Conservation (phyloP, 1,139 yeast species). For the Trichomonascaceae sp. region DNA sequence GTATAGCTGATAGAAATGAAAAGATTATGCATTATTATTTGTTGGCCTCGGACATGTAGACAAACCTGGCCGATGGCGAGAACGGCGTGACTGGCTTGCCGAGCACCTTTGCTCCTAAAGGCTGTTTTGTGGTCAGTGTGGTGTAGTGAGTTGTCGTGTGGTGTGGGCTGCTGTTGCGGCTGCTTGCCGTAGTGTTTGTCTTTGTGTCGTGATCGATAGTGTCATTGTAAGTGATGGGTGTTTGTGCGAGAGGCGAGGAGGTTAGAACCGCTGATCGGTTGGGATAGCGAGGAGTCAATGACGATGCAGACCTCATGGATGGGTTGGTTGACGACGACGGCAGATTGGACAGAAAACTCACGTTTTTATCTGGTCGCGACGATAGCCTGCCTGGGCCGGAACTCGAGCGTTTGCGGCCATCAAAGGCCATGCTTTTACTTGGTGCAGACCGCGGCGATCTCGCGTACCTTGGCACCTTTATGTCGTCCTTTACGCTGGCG, state of each 20-base stretch:
- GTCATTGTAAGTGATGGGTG: neutral
- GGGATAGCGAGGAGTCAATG: no score
- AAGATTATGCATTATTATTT: neutral
- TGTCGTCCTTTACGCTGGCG: slow-evolving; percentile 7
- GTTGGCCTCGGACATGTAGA: slow-evolving; percentile 22
- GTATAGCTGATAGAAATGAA: slow-evolving; percentile 1
- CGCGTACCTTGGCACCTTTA: no score
- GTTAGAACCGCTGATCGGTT: no score
- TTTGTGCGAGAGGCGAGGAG: slow-evolving; percentile 3
- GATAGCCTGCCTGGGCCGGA: no score
- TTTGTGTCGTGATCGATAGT: slow-evolving; percentile 4
- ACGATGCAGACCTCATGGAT: no score
- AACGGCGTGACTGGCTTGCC: slow-evolving; percentile 18
- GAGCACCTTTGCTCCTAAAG: neutral
- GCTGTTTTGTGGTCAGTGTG: neutral
- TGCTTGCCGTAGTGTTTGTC: neutral
- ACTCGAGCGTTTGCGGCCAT: no score
- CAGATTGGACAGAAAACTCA: no score
- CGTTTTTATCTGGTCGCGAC: no score
- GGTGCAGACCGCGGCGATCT: no score
- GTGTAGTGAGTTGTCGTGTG: neutral
- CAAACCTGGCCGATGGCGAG: slow-evolving; percentile 31
- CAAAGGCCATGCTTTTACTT: no score
- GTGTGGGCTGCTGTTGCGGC: neutral
- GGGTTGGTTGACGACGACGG: no score